Base-by-base conservation (phyloP, 192 early-diverging fungal species). In the Cetraspora pellucida region DNA sequence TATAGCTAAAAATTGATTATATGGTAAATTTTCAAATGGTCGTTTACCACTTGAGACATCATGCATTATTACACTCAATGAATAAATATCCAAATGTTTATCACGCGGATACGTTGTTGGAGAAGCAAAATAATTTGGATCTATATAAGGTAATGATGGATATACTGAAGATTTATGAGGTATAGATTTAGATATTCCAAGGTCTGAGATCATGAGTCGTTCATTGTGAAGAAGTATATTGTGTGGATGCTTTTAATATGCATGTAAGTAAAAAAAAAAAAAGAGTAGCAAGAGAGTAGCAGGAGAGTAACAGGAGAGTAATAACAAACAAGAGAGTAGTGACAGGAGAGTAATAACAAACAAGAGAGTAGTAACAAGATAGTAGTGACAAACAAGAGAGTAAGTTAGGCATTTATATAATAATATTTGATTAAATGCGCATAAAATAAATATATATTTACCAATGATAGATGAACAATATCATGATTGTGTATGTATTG, bases 81-180 rank as follows among this genome's bases (percentile, higher is more conserved):
- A 50, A 54, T 30, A 71, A 50, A 71, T 71, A 27, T 71, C 49
- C 8, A n/a, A 50, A 19, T 52, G 47, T 28, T 68, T 68, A 21
- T 47, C 66, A 68, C 66, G 25, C 17, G 37, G n/a, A 27, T 47
- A 68, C 1, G 23, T 0, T 2, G 3, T 37, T 37, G 49, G 17
- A 13, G 21, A 1, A 2, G 44, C 9, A 14, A 69, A 23, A 23
- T 21, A 50, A 14, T 23, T 28, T 14, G 68, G 68, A 27, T 71
- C 68, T 17, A 50, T 54, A 30, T 71, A 71, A n/a, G 68, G 28
- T 27, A 54, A 27, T 23, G 30, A 16, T 19, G 14, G 5, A 6
- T 30, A 16, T 17, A 23, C 52, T 50, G 21, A 9, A 8, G 68
- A 23, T 71, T 28, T 71, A 17, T 44, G 17, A 14, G 30, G 8